Conservation (phyloP, 768 basidiomycete species). For the Lactifluus echinatus region DNA sequence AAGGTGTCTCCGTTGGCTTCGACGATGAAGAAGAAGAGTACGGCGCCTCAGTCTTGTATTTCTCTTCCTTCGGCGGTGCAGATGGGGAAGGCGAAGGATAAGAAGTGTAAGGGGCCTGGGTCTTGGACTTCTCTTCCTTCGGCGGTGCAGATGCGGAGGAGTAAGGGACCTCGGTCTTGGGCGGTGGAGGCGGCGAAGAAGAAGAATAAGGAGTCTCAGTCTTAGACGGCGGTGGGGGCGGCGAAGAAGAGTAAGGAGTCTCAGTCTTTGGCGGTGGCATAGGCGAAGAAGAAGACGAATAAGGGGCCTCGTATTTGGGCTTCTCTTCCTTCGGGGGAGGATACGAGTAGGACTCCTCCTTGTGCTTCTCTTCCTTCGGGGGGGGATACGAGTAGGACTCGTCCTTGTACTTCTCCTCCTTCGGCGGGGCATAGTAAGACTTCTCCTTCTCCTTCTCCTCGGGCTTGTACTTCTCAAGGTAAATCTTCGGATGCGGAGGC, state of each 20-base stretch:
- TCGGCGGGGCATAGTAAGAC: not conserved
- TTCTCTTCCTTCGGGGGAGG: not conserved
- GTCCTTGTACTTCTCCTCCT: not conserved
- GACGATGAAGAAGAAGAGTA: not conserved
- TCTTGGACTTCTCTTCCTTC: not conserved
- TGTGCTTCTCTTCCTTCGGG: not conserved
- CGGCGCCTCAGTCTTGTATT: not conserved
- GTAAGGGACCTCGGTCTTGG: not conserved
- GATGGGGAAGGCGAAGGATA: no score
- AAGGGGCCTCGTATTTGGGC: not conserved
- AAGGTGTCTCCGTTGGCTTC: not conserved
- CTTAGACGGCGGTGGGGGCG: not conserved
- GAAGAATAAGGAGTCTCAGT: not conserved
- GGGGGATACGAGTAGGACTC: not conserved
- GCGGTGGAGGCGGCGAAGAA: no score
- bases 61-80: not conserved
- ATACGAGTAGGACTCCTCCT: not conserved
- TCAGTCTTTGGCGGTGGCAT: not conserved
- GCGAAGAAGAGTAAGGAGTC: not conserved
- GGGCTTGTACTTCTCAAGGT: not conserved
- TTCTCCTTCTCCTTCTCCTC: not conserved
- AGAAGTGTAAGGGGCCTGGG: no score
- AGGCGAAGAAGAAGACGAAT: no score
- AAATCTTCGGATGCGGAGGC: not conserved
- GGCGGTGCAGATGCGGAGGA: no score